Conservation (phyloP, 2,329 filamentous ascomycete genomes). For the Didymella arachidicola region DNA sequence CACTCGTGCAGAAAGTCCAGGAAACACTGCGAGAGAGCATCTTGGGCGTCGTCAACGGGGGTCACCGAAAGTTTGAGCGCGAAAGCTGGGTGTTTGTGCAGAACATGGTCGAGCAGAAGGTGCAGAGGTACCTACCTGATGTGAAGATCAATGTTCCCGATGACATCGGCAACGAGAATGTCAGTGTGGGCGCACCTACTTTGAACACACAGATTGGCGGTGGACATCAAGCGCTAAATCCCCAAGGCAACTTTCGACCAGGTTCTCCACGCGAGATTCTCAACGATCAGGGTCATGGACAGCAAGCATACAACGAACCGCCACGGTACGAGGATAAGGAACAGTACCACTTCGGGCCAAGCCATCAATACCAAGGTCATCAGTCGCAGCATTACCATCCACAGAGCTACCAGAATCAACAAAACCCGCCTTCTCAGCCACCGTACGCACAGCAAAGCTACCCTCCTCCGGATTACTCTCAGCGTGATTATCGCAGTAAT, state of each 20-base stretch:
- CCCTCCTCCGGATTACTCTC: slow-evolving; percentile 11
- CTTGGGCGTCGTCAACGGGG: slow-evolving; percentile 41
- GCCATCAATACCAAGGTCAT: slow-evolving; percentile 16
- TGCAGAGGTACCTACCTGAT: slow-evolving; percentile 40
- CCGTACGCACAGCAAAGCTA: slow-evolving; percentile 20
- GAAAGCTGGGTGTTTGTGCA: slow-evolving; percentile 45
- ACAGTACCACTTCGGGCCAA: slow-evolving; percentile 16
- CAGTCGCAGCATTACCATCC: slow-evolving; percentile 9
- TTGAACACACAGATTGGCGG: slow-evolving; percentile 24
- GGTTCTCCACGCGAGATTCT: slow-evolving; percentile 14
- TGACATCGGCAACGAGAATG: slow-evolving; percentile 43
- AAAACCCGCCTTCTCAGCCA: slow-evolving; percentile 15
- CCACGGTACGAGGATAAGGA: slow-evolving; percentile 20
- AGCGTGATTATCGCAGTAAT: slow-evolving; percentile 19
- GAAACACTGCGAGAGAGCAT: slow-evolving; percentile 42
- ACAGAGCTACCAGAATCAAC: slow-evolving; percentile 10
- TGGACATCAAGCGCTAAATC: slow-evolving; percentile 10
- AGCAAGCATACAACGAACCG: slow-evolving; percentile 16
- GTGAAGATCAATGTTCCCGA: slow-evolving; percentile 42
- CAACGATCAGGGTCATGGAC: slow-evolving; percentile 8
- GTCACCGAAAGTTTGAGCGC: slow-evolving; percentile 41
- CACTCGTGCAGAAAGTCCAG: slow-evolving; percentile 39
- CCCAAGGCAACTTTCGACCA: slow-evolving; percentile 17
- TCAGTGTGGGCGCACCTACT: slow-evolving; percentile 37
- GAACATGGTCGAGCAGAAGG: slow-evolving; percentile 42